Base-by-base conservation (phyloP, 1,284 basidiomycete genomes). In the Sporisorium iseilematis-ciliati region DNA sequence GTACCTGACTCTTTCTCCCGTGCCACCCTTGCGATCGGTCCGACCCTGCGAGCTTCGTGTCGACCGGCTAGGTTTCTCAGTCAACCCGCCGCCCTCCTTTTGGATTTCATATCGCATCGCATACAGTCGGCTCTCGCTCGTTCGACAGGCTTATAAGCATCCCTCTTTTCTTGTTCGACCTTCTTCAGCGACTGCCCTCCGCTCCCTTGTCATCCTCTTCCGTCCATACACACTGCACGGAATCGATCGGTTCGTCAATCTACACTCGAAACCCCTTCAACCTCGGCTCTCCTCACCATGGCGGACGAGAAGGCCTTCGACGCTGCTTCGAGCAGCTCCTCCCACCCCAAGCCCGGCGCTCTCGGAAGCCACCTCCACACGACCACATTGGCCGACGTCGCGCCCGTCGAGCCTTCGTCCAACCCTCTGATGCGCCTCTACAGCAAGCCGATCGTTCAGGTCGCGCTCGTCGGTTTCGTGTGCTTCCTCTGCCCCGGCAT, bases 401-500 rank as follows among this genome's bases (percentile, higher is more conserved):
- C 21, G 2, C 26, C 53, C 11, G 57, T 72, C 53, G 42, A 66
- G 25, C 48, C 50, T 18, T 60, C 70, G 21, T 63, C 66, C 25
- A 75, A 66, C 33, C 52, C 63, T 11, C 2, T 66, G 48, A 59
- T 54, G 41, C 66, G 67, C 20, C 16, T 51, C 35, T 75, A 75
- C 56, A 55, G 38, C 42, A 48, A 56, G 48, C 72, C 72, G 20
- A 21, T 75, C 25, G 16, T 66, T 7, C 72, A 79, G 46, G 49
- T 51, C 10, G 40, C 70, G 41, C 65, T 63, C 43, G 55, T 72
- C 54, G 78, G 79, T 43, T 57, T 84, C 26, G 81, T 79, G 25
- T 82, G 79, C 72, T 87, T 88, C 75, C 85, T 86, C 20, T 87
- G 87, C 14, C 86, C 87, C 29, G 89, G 89, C 61, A 87, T 89